These are phyloP conservation scores for Termitomyces sp. DNA, from an alignment of 768 basidiomycete species.

Conservation along the genomic window DNA sequence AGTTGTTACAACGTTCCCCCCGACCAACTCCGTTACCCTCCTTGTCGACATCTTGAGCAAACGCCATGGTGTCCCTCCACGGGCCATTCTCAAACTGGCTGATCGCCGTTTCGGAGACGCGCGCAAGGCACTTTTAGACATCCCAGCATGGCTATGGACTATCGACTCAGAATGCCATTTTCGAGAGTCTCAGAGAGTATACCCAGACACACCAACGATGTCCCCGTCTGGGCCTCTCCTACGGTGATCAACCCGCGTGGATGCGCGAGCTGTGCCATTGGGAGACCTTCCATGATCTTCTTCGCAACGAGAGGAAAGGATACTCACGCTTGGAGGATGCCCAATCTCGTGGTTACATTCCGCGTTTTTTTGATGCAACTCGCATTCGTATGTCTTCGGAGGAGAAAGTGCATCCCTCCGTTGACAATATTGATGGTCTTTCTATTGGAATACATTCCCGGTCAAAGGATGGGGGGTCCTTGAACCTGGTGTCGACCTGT, in stretches of 20 bases:
- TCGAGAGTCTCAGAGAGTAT: background rate
- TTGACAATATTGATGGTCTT: background rate
- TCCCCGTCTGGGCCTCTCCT: background rate
- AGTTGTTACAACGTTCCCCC: background rate
- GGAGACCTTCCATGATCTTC: background rate
- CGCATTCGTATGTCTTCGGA: background rate
- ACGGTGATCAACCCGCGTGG: background rate
- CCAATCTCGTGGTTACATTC: background rate
- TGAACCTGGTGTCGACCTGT: background rate
- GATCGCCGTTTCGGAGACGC: background rate
- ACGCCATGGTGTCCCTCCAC: background rate
- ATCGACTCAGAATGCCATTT: background rate
- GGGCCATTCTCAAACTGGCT: background rate
- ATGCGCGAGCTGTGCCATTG: background rate
- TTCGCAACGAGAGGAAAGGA: background rate
- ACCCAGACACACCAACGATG: background rate
- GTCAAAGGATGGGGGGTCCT: background rate
- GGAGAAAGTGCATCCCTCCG: background rate
- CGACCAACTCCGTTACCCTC: background rate
- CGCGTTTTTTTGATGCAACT: background rate
- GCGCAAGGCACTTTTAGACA: background rate
- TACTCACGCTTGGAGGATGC: background rate
- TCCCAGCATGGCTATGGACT: background rate
- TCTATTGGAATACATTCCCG: background rate
- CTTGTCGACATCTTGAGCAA: background rate